Percentiles rank a stretch among this genome's conserved stretches.
Evolutionary conservation across 306 rosid genomes (phyloP).

Genomic region (Amphicarpaea edgeworthii): DNA sequence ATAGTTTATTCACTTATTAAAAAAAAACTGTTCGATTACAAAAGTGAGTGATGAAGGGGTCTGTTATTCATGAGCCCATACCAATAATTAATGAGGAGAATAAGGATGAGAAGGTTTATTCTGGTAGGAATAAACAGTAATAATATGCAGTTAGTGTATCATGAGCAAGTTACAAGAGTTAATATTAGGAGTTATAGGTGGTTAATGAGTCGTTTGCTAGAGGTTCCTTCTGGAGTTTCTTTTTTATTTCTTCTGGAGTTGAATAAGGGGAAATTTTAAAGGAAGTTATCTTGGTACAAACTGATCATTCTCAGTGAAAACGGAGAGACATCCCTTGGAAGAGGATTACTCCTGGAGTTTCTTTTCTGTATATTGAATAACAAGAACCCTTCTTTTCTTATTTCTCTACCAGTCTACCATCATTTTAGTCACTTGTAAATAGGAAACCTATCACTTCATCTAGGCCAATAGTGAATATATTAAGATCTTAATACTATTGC

Average conservation of each 20-base stretch:
- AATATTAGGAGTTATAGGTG: not conserved
- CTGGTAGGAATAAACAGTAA: not conserved
- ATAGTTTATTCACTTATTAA: not conserved
- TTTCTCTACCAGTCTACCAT: not conserved
- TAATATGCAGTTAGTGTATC: not conserved
- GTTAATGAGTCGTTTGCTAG: not conserved
- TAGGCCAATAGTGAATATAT: not conserved
- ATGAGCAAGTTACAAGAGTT: not conserved
- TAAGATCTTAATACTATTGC: not conserved
- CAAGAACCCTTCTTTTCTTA: not conserved
- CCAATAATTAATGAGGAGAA: not conserved
- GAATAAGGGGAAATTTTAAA: not conserved
- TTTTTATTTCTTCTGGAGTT: conserved; percentile 2
- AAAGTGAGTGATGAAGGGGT: not conserved
- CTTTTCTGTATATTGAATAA: not conserved
- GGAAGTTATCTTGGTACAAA: not conserved
- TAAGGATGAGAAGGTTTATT: conserved; percentile 2
- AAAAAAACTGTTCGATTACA: not conserved
- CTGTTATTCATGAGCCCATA: not conserved
- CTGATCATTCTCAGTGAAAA: not conserved
- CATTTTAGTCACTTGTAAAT: not conserved
- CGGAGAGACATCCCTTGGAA: not conserved
- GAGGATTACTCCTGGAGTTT: not conserved
- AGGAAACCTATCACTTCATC: not conserved
- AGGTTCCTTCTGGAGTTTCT: conserved; percentile 2